Evolutionary conservation across 441 rosid genomes (phyloP).

Genomic region (Omphalea diandra): DNA sequence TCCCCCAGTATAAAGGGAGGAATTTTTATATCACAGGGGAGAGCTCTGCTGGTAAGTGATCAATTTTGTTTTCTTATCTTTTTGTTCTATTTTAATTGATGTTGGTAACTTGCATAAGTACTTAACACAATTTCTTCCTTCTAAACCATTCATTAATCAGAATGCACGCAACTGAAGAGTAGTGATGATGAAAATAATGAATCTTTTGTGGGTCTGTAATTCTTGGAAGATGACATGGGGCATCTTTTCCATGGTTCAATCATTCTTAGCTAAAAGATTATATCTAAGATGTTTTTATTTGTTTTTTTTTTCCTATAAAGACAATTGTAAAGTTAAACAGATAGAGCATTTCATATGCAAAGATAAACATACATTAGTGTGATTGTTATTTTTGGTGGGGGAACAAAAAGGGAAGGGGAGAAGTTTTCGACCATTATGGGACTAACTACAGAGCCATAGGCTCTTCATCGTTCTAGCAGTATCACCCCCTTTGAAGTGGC

Average conservation of each 20-base stretch:
- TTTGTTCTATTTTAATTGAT: neutral
- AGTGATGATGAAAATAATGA: neutral
- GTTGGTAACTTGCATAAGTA: neutral
- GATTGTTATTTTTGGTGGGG: too few relatives aligned
- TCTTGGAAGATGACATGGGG: neutral
- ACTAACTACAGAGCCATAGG: neutral
- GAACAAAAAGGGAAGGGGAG: slow-evolving; percentile 3
- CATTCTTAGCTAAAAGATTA: too few relatives aligned
- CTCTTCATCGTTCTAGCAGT: neutral
- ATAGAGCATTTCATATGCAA: neutral
- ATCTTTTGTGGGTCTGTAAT: neutral
- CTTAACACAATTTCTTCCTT: neutral
- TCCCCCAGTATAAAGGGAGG: slow-evolving; percentile 79
- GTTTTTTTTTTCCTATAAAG: too few relatives aligned
- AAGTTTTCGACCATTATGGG: too few relatives aligned
- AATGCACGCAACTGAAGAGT: neutral
- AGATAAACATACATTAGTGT: neutral
- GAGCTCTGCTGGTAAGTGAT: slow-evolving; percentile 78
- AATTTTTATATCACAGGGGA: slow-evolving; percentile 85
- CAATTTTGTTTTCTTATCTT: neutral
- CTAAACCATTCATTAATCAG: neutral
- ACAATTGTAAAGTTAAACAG: too few relatives aligned
- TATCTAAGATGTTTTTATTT: too few relatives aligned
- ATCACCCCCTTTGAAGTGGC: neutral
- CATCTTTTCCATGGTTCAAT: too few relatives aligned